phyloP scores from a whole-genome alignment of 345 rosid genomes.

The Citrus reticulata region DNA sequence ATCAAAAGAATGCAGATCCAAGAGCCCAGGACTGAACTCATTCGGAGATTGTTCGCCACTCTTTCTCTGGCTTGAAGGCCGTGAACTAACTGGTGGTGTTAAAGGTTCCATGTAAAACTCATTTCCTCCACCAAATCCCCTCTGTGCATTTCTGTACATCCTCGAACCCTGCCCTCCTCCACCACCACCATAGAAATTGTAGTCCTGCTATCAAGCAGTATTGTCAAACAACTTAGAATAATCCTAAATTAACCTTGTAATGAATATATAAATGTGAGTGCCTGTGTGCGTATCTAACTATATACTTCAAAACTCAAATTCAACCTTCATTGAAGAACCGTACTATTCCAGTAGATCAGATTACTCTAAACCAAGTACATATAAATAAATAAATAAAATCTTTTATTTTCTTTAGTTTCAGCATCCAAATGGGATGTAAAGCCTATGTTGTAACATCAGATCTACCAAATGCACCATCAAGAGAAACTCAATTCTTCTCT shows the following conservation, averaged over 20 bases:
- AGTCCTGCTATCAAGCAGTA: slow-evolving; percentile 53
- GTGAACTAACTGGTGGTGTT: slow-evolving; percentile 69
- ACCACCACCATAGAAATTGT: slow-evolving; percentile 59
- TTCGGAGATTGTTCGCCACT: slow-evolving; percentile 59
- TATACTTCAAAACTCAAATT: background rate
- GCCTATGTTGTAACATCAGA: background rate
- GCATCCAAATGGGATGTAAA: background rate
- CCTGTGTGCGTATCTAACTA: background rate
- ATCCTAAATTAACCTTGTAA: background rate
- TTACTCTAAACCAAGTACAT: background rate
- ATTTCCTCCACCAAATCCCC: slow-evolving; percentile 59
- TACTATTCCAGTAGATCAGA: background rate
- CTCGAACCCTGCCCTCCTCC: slow-evolving; percentile 67
- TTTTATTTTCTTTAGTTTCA: background rate
- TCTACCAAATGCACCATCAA: background rate
- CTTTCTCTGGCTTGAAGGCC: slow-evolving; percentile 56
- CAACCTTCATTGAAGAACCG: background rate
- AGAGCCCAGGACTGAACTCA: slow-evolving; percentile 94
- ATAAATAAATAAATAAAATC: background rate
- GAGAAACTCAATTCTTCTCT: background rate
- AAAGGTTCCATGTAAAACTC: slow-evolving; percentile 71
- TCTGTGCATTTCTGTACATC: slow-evolving; percentile 58
- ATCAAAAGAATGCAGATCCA: slow-evolving; percentile 95
- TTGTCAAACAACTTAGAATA: slow-evolving; percentile 6
- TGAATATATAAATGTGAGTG: background rate